Percentiles rank a stretch among this genome's conserved stretches.
Evolutionary conservation across 805 yeast species (phyloP).

Genomic region (Ogataea populi-albae): DNA sequence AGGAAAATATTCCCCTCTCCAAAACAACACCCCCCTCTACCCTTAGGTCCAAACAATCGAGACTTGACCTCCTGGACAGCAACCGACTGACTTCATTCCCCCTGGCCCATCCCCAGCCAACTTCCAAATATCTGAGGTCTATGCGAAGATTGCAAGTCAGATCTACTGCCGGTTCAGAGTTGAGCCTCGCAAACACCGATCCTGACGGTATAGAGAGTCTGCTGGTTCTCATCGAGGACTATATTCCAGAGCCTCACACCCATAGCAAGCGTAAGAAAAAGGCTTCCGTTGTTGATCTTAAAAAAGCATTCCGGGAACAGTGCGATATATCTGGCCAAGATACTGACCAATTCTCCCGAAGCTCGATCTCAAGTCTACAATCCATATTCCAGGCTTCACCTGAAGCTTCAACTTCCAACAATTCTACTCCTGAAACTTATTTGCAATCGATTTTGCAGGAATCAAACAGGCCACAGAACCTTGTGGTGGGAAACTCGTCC

Average conservation of each 20-base stretch:
- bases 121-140: background rate
- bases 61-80: conserved; percentile 47
- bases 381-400: no score
- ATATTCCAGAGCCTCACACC: conserved; percentile 35
- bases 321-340: background rate
- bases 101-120: conserved; percentile 44
- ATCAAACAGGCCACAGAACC: conserved; percentile 19
- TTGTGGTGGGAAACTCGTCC: conserved; percentile 22
- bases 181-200: no score
- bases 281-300: conserved; percentile 35
- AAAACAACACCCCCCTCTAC: no score
- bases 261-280: conserved; percentile 21
- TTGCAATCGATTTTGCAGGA: conserved; percentile 14
- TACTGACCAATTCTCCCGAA: background rate
- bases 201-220: conserved; percentile 5
- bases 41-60: conserved; percentile 27
- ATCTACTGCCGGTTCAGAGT: no score
- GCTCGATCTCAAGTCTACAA: background rate
- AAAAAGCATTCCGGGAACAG: conserved; percentile 25
- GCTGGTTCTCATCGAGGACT: conserved; percentile 54
- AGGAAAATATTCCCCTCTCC: no score
- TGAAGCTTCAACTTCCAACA: conserved; percentile 13
- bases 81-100: conserved; percentile 50
- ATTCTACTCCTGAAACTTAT: conserved; percentile 20
- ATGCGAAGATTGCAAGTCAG: no score